Evolutionary conservation across 2,329 filamentous ascomycete species (phyloP), one percentile per base, ranked within the genome.

Genomic region (Alternaria brassicicola): DNA sequence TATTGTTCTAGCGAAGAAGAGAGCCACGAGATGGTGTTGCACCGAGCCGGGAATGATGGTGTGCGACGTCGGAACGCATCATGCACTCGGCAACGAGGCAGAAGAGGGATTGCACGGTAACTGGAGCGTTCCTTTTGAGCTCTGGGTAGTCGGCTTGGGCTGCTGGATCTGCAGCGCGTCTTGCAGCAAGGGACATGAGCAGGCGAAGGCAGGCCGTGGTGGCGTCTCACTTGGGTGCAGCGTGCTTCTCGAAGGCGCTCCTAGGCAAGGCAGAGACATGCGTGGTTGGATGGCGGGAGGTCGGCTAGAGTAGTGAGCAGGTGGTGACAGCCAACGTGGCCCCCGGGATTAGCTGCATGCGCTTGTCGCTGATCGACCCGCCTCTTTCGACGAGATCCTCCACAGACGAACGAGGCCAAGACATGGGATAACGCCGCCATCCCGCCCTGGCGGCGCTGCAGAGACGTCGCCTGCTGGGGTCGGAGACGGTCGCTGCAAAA

Each of bases 321-420:
- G 57, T 58, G 66, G 57, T 54, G 63, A 68, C 68, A 68, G 62
- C 68, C 69, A 77, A 76, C 73, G 73, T 75, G 75, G 75, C 72
- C 71, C 65, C 73, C 70, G 70, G 75, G 69, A 55, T 75, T 74
- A 72, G 73, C 71, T 75, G 73, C 72, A 76, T 71, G 65, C 72
- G 70, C 71, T 75, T 74, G 74, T 69, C 47, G 65, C 66, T 75
- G 75, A 77, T 77, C 75, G 75, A 76, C 75, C 73, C 73, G 74
- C 71, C 67, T 74, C 66, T 69, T 63, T 63, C 57, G 59, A 55
- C 71, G 52, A 71, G 73, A 76, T 76, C 73, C 68, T 74, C 74
- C 71, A 73, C 72, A 73, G 65, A 67, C 70, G 64, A 71, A 70
- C 66, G 58, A 65, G 62, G 71, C 73, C 74, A 76, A 76, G 74